These are phyloP conservation scores for Salvia hispanica DNA, from an alignment of 257 asterid species.

Conservation along the genomic window DNA sequence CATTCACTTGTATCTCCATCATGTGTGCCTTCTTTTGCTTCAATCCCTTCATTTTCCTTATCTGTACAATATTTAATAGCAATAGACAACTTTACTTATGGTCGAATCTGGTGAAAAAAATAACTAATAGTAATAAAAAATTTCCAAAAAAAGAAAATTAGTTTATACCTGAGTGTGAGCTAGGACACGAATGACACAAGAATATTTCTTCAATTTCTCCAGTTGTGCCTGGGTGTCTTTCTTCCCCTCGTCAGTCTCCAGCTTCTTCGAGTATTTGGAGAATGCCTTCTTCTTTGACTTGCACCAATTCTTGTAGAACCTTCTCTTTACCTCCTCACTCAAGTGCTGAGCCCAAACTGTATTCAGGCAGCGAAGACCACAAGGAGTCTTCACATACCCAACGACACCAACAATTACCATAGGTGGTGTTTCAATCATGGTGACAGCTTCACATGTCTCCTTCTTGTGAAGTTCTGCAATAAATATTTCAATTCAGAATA, in stretches of 20 bases:
- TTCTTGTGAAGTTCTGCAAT: constrained; percentile 62
- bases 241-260: constrained; percentile 62
- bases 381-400: constrained; percentile 65
- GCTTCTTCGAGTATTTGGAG: constrained; percentile 45
- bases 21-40: constrained; percentile 67
- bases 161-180: constrained; percentile 62
- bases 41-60: constrained; percentile 69
- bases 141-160: not conserved
- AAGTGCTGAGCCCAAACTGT: constrained; percentile 71
- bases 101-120: too few relatives aligned
- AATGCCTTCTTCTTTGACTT: constrained; percentile 73
- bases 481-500: not conserved
- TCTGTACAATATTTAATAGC: constrained; percentile 27
- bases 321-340: constrained; percentile 62
- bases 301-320: constrained; percentile 73
- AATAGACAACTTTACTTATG: too few relatives aligned
- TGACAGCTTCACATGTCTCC: constrained; percentile 68
- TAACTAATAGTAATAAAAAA: not conserved
- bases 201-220: constrained; percentile 57
- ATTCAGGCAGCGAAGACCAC: constrained; percentile 64
- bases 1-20: constrained; percentile 69
- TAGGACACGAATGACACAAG: constrained; percentile 50
- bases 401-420: constrained; percentile 68
- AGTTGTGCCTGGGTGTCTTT: constrained; percentile 55
- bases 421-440: constrained; percentile 57